Evolutionary conservation across 1,139 yeast genomes (phyloP).

Genomic region (Saccharomycopsis hybrid): DNA sequence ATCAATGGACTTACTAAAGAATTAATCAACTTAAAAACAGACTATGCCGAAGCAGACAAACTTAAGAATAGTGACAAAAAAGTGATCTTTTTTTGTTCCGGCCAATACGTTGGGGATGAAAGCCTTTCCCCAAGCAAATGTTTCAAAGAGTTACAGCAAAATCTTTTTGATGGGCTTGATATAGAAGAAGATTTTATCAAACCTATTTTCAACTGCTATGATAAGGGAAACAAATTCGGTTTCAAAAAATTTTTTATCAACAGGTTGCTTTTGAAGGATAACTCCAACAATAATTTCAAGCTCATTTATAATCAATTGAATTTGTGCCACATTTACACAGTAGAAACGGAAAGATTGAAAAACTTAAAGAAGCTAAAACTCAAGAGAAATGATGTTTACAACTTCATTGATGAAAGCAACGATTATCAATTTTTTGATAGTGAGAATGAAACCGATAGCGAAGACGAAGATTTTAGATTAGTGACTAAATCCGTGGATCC

Average conservation of each 20-base stretch:
- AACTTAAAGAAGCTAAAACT: slow-evolving; percentile 5
- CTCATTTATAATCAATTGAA: slow-evolving; percentile 8
- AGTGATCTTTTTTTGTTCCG: slow-evolving; percentile 17
- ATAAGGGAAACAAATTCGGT: slow-evolving; percentile 14
- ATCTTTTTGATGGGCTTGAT: slow-evolving; percentile 16
- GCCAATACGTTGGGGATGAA: not conserved
- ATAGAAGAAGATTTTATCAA: slow-evolving; percentile 19
- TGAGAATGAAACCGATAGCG: slow-evolving; percentile 11
- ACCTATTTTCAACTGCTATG: slow-evolving; percentile 13
- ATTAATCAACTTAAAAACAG: slow-evolving; percentile 17
- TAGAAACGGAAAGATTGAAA: slow-evolving; percentile 13
- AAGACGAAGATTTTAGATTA: not conserved
- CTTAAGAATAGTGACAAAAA: slow-evolving; percentile 16
- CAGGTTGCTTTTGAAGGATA: slow-evolving; percentile 13
- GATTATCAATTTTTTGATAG: slow-evolving; percentile 15
- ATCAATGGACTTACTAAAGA: slow-evolving; percentile 16
- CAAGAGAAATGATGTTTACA: slow-evolving; percentile 17
- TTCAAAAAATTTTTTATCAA: slow-evolving; percentile 16
- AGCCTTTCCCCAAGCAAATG: too few species aligned
- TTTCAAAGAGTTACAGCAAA: slow-evolving; percentile 8
- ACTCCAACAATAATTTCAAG: slow-evolving; percentile 11
- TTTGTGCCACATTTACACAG: slow-evolving; percentile 14
- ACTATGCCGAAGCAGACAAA: slow-evolving; percentile 5
- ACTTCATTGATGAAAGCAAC: slow-evolving; percentile 15
- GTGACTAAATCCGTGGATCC: not conserved